Evolutionary conservation across 78 protist genomes (phyloP).

Genomic region (Neovahlkampfia damariscottae): DNA sequence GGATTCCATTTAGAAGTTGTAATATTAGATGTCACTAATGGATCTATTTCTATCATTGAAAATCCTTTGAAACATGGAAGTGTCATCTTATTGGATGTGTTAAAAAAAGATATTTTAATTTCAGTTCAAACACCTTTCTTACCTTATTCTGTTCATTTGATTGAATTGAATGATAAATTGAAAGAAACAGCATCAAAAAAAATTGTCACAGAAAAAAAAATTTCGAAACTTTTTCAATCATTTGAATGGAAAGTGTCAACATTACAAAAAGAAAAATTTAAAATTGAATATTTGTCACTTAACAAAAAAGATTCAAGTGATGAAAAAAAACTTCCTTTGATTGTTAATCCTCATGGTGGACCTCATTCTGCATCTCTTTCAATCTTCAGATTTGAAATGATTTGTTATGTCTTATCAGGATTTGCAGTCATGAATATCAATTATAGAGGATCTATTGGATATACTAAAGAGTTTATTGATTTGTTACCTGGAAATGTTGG

Average conservation of each 20-base stretch:
- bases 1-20: neutral
- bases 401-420: neutral
- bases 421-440: neutral
- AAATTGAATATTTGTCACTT: neutral
- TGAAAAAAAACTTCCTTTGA: neutral
- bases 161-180: too few species aligned
- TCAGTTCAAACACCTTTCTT: too few species aligned
- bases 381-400: neutral
- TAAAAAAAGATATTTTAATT: too few species aligned
- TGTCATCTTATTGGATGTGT: too few species aligned
- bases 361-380: neutral
- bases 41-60: too few species aligned
- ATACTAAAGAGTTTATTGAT: neutral
- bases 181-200: neutral
- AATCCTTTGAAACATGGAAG: too few species aligned
- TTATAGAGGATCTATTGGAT: slow-evolving; percentile 21
- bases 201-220: neutral
- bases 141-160: too few species aligned
- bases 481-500: slow-evolving; percentile 2
- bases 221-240: neutral
- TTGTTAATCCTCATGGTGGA: slow-evolving; percentile 8
- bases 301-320: neutral
- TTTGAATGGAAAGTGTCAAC: neutral
- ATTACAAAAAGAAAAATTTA: neutral
- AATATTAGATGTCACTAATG: neutral